These are phyloP conservation scores for Exophiala xenobiotica DNA, from an alignment of 2,329 filamentous ascomycete species.

Conservation along the genomic window DNA sequence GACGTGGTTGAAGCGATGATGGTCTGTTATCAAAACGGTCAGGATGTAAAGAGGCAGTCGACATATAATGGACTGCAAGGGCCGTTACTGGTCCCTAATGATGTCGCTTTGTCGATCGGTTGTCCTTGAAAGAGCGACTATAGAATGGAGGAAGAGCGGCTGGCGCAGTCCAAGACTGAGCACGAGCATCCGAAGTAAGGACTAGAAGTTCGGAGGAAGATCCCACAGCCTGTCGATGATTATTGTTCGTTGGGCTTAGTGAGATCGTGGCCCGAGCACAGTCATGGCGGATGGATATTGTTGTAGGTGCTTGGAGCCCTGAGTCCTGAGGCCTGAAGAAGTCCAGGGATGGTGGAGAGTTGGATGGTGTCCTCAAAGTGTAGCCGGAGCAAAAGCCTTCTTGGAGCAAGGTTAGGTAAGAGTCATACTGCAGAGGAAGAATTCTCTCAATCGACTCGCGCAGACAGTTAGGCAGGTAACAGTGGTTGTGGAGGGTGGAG, in stretches of 20 bases:
- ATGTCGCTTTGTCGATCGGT: neutral
- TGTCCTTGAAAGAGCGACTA: slow-evolving; percentile 17
- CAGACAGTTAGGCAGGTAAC: neutral
- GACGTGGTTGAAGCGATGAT: slow-evolving; percentile 5
- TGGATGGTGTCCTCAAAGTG: neutral
- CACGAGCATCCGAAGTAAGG: slow-evolving; percentile 11
- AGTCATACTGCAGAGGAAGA: slow-evolving; percentile 15
- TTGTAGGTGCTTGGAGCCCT: neutral
- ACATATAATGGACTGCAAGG: neutral
- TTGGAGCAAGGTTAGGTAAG: slow-evolving; percentile 22
- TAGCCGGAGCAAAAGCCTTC: neutral
- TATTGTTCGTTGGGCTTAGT: slow-evolving; percentile 15
- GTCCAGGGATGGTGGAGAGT: neutral
- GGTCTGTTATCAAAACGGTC: slow-evolving; percentile 6
- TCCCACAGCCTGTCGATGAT: neutral
- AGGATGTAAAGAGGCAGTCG: slow-evolving; percentile 8
- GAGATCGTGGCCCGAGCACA: slow-evolving; percentile 23
- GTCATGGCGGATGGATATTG: slow-evolving; percentile 17
- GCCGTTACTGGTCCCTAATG: slow-evolving; percentile 7
- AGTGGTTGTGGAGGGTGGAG: slow-evolving; percentile 4
- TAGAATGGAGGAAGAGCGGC: slow-evolving; percentile 4
- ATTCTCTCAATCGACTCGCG: slow-evolving; percentile 1
- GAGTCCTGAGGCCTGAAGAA: neutral
- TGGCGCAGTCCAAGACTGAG: slow-evolving; percentile 6
- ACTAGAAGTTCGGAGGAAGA: slow-evolving; percentile 2